These are phyloP conservation scores for Biscogniauxia marginata DNA, from an alignment of 2,329 filamentous ascomycete genomes.

Conservation along the genomic window DNA sequence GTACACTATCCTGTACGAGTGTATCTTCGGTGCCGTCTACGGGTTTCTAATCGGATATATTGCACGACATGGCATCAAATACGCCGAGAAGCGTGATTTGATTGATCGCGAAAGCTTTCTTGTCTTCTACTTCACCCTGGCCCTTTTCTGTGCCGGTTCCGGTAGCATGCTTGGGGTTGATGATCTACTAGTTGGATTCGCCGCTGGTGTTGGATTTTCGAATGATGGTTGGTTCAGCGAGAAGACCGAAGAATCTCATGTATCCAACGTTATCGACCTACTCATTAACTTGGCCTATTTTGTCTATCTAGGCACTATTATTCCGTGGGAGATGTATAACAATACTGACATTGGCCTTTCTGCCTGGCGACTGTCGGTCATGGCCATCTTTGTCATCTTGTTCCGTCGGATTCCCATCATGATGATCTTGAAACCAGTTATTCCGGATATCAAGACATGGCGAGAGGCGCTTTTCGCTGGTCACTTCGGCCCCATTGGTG, in stretches of 20 bases:
- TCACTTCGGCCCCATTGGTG: constrained; percentile 96
- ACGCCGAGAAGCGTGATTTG: constrained; percentile 76
- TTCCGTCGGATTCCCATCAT: constrained; percentile 97
- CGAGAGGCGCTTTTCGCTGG: constrained; percentile 94
- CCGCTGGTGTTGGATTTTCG: constrained; percentile 95
- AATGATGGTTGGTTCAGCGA: constrained; percentile 99
- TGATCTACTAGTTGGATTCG: constrained; percentile 91
- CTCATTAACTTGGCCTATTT: constrained; percentile 97
- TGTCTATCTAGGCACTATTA: constrained; percentile 95
- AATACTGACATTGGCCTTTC: constrained; percentile 67
- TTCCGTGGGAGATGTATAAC: constrained; percentile 94
- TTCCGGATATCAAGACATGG: constrained; percentile 98
- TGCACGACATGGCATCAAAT: constrained; percentile 86
- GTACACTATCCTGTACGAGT: constrained; percentile 90
- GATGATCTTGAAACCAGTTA: constrained; percentile 84
- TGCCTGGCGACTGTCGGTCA: constrained; percentile 89
- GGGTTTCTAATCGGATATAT: constrained; percentile 87
- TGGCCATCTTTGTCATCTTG: constrained; percentile 89
- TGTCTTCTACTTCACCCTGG: constrained; percentile 97
- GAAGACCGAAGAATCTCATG: constrained; percentile 97
- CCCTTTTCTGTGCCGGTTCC: constrained; percentile 91
- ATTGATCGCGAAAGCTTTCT: constrained; percentile 97
- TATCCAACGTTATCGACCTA: constrained; percentile 98
- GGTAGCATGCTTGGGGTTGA: constrained; percentile 90
- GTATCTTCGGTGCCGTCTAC: constrained; percentile 85